Percentiles rank a stretch among this genome's conserved stretches.
These are phyloP conservation scores for Colletotrichum sp. DNA, from an alignment of 2,329 filamentous ascomycete species.

Conservation along the genomic window DNA sequence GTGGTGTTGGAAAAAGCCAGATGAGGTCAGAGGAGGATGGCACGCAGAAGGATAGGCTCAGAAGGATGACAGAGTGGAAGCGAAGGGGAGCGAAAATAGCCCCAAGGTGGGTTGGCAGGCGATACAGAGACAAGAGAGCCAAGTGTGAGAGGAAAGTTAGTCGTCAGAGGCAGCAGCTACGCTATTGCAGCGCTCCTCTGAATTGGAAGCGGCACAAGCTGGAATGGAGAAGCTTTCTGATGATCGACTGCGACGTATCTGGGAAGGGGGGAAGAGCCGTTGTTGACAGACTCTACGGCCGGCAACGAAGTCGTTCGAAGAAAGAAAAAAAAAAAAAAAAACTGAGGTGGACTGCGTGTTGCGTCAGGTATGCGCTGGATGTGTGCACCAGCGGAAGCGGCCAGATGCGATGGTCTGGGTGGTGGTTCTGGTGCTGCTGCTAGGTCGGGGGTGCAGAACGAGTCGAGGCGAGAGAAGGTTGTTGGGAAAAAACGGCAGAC, in stretches of 20 bases:
- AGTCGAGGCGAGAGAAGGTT: conserved; percentile 18
- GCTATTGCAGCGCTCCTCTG: conserved; percentile 23
- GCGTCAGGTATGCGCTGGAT: conserved; percentile 6
- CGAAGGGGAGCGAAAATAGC: neutral
- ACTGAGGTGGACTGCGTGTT: neutral
- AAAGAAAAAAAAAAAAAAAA: neutral
- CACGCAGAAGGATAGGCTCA: conserved; percentile 12
- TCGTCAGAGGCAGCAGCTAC: conserved; percentile 22
- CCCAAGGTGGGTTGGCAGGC: neutral
- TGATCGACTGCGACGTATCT: conserved; percentile 9
- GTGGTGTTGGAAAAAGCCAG: conserved; percentile 27
- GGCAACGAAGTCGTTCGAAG: neutral
- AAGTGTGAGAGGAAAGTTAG: neutral
- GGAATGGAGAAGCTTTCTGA: conserved; percentile 14
- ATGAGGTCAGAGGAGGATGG: conserved; percentile 45
- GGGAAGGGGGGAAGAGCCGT: neutral
- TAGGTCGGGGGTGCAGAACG: conserved; percentile 14
- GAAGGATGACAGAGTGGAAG: neutral
- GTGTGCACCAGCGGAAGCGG: conserved; percentile 1
- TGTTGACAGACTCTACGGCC: neutral
- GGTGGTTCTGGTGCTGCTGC: neutral
- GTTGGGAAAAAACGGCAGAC: conserved; percentile 38
- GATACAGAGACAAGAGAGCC: neutral
- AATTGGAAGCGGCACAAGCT: conserved; percentile 9
- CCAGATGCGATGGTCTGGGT: neutral